Conservation (phyloP, 2,329 filamentous ascomycete genomes). For the Clonostachys rhizophaga region DNA sequence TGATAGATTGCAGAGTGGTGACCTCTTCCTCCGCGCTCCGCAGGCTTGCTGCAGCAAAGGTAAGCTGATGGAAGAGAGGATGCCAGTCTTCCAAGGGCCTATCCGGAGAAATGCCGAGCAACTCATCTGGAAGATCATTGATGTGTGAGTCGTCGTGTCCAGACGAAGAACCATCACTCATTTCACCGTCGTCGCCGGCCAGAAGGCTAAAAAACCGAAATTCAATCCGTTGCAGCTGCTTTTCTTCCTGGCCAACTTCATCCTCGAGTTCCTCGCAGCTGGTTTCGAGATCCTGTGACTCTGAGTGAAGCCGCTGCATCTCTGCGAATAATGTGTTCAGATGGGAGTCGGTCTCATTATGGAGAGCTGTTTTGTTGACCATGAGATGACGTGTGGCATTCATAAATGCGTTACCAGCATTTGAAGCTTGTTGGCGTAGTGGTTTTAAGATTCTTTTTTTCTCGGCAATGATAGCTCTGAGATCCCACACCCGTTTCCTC, state of each 20-base stretch:
- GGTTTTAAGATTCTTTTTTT: conserved; percentile 21
- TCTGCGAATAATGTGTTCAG: conserved; percentile 21
- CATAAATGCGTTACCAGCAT: conserved; percentile 34
- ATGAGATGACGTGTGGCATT: conserved; percentile 27
- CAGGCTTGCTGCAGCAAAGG: conserved; percentile 36
- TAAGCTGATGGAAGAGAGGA: conserved; percentile 38
- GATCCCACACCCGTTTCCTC: conserved; percentile 16
- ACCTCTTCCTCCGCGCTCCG: conserved; percentile 41
- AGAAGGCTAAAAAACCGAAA: conserved; percentile 30
- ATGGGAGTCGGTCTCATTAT: conserved; percentile 10
- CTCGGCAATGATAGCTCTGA: conserved; percentile 21
- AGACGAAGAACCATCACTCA: conserved; percentile 1
- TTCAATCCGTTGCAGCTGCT: conserved; percentile 26
- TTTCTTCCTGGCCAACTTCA: conserved; percentile 26
- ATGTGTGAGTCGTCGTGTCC: background rate
- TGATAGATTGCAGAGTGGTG: conserved; percentile 33
- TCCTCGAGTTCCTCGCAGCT: conserved; percentile 28
- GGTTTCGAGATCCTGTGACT: conserved; percentile 27
- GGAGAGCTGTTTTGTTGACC: conserved; percentile 13
- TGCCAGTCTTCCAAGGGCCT: conserved; percentile 34
- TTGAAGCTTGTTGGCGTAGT: conserved; percentile 22
- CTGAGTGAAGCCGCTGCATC: conserved; percentile 28
- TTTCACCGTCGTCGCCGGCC: conserved; percentile 15
- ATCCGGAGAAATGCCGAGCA: conserved; percentile 26
- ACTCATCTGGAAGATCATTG: conserved; percentile 19